Percentiles rank a stretch among this genome's conserved stretches.
Conservation (phyloP, 2,329 filamentous ascomycete species). For the Epichloe sibirici region DNA sequence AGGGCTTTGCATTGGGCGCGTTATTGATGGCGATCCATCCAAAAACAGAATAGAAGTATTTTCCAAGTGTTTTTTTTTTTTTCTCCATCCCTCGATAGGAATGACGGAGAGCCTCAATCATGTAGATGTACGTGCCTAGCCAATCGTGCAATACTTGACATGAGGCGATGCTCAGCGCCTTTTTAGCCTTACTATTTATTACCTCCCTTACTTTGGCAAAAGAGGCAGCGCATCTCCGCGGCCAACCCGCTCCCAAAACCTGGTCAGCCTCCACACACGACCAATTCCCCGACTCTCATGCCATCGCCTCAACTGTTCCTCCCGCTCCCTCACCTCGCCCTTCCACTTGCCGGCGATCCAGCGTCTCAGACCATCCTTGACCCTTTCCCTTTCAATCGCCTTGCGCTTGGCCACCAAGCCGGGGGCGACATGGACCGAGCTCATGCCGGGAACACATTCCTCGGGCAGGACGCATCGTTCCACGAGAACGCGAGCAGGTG, state of each 20-base stretch:
- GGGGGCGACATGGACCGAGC: conserved; percentile 37
- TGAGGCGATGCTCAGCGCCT: no score
- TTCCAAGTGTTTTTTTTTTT: neutral
- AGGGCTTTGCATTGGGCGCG: neutral
- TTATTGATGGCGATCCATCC: neutral
- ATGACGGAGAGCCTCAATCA: no score
- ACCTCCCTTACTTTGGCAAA: neutral
- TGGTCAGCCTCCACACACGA: conserved; percentile 47
- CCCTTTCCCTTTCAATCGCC: conserved; percentile 51
- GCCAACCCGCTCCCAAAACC: conserved; percentile 54
- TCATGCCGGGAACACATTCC: conserved; percentile 44
- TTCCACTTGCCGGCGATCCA: conserved; percentile 52
- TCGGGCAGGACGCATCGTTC: conserved; percentile 51
- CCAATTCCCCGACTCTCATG: conserved; percentile 42
- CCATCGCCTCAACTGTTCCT: conserved; percentile 32
- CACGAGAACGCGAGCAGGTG: conserved; percentile 47
- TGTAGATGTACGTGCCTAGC: no score
- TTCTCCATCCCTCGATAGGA: no score
- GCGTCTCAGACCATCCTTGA: conserved; percentile 53
- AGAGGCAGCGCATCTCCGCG: conserved; percentile 21
- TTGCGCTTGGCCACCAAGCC: conserved; percentile 49
- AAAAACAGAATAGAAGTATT: neutral
- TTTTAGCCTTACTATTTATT: no score
- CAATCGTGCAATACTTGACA: no score
- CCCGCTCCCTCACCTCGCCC: conserved; percentile 36